Evolutionary conservation across 83 land plant species (phyloP), one percentile per base, ranked within the genome.

Genomic region (Picea mariana): DNA sequence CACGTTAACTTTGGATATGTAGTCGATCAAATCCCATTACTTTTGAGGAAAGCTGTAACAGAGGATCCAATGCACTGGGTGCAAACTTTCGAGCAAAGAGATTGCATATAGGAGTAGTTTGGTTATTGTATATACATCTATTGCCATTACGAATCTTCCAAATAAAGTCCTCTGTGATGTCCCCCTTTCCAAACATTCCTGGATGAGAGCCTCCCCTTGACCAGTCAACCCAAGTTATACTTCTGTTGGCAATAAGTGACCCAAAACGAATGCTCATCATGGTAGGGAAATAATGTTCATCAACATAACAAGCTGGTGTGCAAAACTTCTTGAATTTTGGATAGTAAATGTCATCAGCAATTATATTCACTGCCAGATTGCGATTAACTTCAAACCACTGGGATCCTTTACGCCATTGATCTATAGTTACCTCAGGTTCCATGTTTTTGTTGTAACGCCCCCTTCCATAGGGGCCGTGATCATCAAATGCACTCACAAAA

Each of bases 361-460:
- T 62, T 11, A 93, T 85, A 68, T 23, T 47, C 4, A 94, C n/a
- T 64, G 96, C 96, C 18, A 87, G 83, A 78, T 89, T 86, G 31
- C 96, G 87, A n/a, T 86, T 76, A 12, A 90, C 89, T 79, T 90
- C 95, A 78, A 94, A 94, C 96, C 95, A 93, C 75, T 93, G 95
- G 9, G 89, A 88, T 18, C 94, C 96, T 75, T 93, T 93, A 15
- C 94, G 86, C 96, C 96, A 94, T 21, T 92, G 87, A 8, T 87
- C 55, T 5, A 89, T 8, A n/a, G 82, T 87, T 24, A 94, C 84
- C 17, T 86, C 88, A 34, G 96, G 96, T 21, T n/a, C 77, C 96
- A 94, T 91, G 31, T 79, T 81, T 9, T 64, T 52, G 77, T 80
- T 87, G 77, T 94, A 94, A 0, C 96, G 76, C 16, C 95, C 96